Conservation (phyloP, 2,329 filamentous ascomycete species). For the Fusarium clavum region DNA sequence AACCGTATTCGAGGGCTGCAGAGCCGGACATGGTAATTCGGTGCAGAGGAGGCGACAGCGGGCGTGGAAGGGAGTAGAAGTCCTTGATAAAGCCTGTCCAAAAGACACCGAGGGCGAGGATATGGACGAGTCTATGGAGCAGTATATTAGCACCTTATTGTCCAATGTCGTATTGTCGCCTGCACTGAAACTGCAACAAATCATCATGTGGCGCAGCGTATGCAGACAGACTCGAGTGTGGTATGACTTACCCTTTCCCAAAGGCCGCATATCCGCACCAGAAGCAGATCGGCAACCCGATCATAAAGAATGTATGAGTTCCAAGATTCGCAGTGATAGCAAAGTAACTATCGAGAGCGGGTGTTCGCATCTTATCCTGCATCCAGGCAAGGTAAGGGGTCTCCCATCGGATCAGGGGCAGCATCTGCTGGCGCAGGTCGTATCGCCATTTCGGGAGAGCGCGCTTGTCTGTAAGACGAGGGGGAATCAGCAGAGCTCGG, state of each 20-base stretch:
- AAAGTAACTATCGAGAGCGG: constrained; percentile 93
- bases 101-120: constrained; percentile 83
- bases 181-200: neutral
- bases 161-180: neutral
- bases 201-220: constrained; percentile 24
- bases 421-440: constrained; percentile 79
- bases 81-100: constrained; percentile 96
- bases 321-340: constrained; percentile 95
- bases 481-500: constrained; percentile 22
- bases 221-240: constrained; percentile 3
- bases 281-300: constrained; percentile 92
- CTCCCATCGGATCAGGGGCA: constrained; percentile 93
- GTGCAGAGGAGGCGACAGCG: constrained; percentile 89
- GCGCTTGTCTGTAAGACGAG: constrained; percentile 72
- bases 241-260: constrained; percentile 80
- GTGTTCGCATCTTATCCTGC: constrained; percentile 83
- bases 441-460: constrained; percentile 92
- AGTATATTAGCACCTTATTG: constrained; percentile 35
- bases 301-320: constrained; percentile 99
- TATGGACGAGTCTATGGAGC: constrained; percentile 71
- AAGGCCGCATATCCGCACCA: constrained; percentile 92
- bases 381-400: constrained; percentile 92
- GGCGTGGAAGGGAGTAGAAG: constrained; percentile 89
- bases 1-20: constrained; percentile 94
- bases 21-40: constrained; percentile 98